A percentile compares a stretch with the other conserved stretches of the same genome.
Conservation (phyloP, 306 rosid species). For the Cicer pinnatifidum region DNA sequence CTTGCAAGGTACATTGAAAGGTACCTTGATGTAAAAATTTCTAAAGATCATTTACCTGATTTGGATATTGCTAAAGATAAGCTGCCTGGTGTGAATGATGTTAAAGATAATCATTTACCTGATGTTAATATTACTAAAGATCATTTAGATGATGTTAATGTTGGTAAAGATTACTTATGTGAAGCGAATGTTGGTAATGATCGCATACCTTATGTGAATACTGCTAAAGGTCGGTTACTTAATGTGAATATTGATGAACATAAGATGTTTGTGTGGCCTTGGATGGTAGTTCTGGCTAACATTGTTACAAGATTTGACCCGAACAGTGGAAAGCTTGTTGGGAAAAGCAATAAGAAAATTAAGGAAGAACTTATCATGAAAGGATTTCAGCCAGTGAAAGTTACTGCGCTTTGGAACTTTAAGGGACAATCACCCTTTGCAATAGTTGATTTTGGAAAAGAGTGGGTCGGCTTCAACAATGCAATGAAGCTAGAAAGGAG, state of each 20-base stretch:
- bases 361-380: slow-evolving; percentile 55
- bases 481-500: slow-evolving; percentile 71
- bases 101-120: slow-evolving; percentile 1
- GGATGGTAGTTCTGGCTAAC: slow-evolving; percentile 76
- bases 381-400: slow-evolving; percentile 76
- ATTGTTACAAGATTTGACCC: slow-evolving; percentile 47
- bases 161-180: not conserved
- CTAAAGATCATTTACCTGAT: not conserved
- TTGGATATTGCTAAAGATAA: not conserved
- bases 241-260: slow-evolving; percentile 13
- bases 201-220: not conserved
- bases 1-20: slow-evolving; percentile 54
- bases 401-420: slow-evolving; percentile 65
- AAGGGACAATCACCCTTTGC: slow-evolving; percentile 80
- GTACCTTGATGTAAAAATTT: not conserved
- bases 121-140: not conserved
- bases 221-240: not conserved
- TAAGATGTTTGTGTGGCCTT: slow-evolving; percentile 68
- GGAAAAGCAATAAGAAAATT: slow-evolving; percentile 67
- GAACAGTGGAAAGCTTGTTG: slow-evolving; percentile 58
- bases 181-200: not conserved
- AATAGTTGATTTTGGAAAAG: slow-evolving; percentile 60
- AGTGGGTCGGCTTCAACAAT: slow-evolving; percentile 75
- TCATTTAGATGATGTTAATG: not conserved
- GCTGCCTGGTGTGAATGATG: not conserved